Base-by-base conservation (phyloP, 352 stramenopile species). In the Phytophthora multivora region DNA sequence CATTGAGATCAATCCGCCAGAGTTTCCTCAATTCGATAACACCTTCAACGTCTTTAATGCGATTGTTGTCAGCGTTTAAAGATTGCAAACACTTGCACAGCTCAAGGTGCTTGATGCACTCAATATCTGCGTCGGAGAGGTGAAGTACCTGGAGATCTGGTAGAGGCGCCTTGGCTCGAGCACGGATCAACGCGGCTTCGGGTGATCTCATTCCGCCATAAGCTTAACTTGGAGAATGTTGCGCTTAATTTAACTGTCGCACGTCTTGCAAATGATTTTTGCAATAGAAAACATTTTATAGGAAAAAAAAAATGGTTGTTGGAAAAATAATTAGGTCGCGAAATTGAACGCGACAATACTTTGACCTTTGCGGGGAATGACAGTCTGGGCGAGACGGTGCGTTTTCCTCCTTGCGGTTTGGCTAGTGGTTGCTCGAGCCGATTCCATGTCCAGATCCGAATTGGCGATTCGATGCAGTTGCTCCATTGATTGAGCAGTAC, bases 11-110 rank as follows among this genome's bases (percentile, higher is more conserved):
- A 41, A 89, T 48, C 12, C 65, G 61, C 80, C 83, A 90, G 0
- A 91, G 68, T 3, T 73, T 67, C 1, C 52, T 70, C 5, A 91
- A 59, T 6, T 63, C 25, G 8, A 66, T 25, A 4, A 90, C 31
- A 0, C 69, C 74, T 38, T 77, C 66, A 5, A 89, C 25, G 53
- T 84, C 59, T 18, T 70, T 65, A 41, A 91, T 55, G 2, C 68
- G 60, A 33, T 91, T 91, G 28, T 56, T 66, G 50, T 83, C 70
- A 0, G 54, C 68, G 62, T 91, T 89, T 2, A 91, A 53, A 13
- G 79, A 87, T 4, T 68, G 72, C 25, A 91, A 60, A 12, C 25
- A 52, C 16, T 51, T 46, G 38, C 80, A 89, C 11, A 64, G 6
- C 2, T 81, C 77, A 16, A 91, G 51, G 58, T 88, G 51, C 13